Percentiles rank a stretch among this genome's conserved stretches.
Evolutionary conservation across 495 filamentous ascomycete species (phyloP).

Genomic region (Neurospora tetrasperma): DNA sequence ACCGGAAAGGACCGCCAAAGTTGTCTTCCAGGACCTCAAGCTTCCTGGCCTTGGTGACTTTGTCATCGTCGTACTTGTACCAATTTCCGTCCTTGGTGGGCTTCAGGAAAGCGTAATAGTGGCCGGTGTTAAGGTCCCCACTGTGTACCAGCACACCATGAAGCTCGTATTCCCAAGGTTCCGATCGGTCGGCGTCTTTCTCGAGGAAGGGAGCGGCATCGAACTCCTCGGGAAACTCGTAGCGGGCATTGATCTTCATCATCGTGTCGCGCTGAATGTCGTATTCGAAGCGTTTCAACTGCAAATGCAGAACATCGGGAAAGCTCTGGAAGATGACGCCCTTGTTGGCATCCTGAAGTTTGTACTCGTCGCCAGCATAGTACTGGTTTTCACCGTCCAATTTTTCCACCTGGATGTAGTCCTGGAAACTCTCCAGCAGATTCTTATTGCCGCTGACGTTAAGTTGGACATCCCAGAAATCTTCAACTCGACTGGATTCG

Average conservation of each 20-base stretch:
- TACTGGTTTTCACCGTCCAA: conserved; percentile 99
- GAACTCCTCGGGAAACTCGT: conserved; percentile 91
- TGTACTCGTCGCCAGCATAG: conserved; percentile 76
- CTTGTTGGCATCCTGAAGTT: conserved; percentile 92
- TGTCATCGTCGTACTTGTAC: conserved; percentile 96
- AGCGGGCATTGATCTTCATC: conserved; percentile 99
- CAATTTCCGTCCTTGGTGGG: conserved; percentile 85
- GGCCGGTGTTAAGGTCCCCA: conserved; percentile 93
- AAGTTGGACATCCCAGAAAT: conserved; percentile 98
- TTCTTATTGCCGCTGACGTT: conserved; percentile 92
- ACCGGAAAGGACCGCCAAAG: conserved; percentile 80
- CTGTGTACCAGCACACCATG: conserved; percentile 96
- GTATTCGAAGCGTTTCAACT: conserved; percentile 97
- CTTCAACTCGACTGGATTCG: conserved; percentile 86
- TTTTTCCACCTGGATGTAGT: conserved; percentile 93
- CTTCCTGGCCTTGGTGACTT: conserved; percentile 84
- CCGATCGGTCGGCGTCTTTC: conserved; percentile 74
- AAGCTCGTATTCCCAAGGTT: conserved; percentile 82
- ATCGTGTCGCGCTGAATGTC: conserved; percentile 90
- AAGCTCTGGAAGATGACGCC: conserved; percentile 96
- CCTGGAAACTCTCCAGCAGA: conserved; percentile 85
- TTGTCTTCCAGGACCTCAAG: conserved; percentile 93
- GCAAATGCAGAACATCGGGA: conserved; percentile 87
- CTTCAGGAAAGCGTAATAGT: conserved; percentile 97
- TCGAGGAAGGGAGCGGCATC: conserved; percentile 84